A percentile compares a stretch with the other conserved stretches of the same genome.
Evolutionary conservation across 2,329 filamentous ascomycete species (phyloP).

Genomic region (Colletotrichum lupini): DNA sequence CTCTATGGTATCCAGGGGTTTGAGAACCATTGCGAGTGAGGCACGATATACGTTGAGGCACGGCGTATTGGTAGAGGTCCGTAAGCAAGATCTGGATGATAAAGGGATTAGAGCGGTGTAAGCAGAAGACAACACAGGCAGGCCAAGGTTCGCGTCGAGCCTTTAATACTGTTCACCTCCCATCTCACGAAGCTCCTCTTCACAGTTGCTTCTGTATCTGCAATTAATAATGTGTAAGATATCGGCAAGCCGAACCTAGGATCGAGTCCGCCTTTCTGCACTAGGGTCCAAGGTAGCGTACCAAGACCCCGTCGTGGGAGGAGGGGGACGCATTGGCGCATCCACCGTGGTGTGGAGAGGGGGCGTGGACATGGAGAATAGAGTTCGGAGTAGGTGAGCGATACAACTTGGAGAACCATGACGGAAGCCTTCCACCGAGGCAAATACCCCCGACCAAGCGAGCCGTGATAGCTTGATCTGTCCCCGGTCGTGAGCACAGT

Average conservation of each 20-base stretch:
- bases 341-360: neutral
- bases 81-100: neutral
- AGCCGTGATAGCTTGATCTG: neutral
- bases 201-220: neutral
- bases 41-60: neutral
- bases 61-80: neutral
- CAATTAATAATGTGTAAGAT: neutral
- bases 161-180: neutral
- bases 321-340: neutral
- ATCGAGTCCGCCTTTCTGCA: neutral
- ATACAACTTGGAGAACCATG: neutral
- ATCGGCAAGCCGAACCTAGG: neutral
- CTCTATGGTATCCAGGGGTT: slow-evolving; percentile 4
- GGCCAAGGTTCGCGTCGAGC: neutral
- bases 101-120: neutral
- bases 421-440: neutral
- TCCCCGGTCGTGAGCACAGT: neutral
- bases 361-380: slow-evolving; percentile 9
- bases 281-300: neutral
- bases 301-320: neutral
- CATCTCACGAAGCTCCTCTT: neutral
- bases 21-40: slow-evolving; percentile 1
- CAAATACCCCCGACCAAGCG: neutral
- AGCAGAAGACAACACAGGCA: neutral
- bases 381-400: slow-evolving; percentile 4